Evolutionary conservation across 73 alveolate species (phyloP).

Genomic region (Diophrys sp.): DNA sequence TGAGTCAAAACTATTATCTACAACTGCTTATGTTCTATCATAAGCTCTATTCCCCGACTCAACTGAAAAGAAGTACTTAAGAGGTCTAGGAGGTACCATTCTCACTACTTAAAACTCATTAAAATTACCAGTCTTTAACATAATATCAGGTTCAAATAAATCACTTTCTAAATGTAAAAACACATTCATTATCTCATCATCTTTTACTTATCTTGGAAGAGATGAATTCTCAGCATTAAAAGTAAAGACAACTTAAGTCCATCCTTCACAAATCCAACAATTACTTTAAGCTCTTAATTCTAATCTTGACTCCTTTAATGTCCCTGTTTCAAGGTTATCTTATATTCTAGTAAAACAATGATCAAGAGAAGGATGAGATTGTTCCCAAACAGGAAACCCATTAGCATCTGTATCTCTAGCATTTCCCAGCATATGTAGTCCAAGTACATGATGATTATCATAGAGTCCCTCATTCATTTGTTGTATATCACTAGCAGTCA

Average conservation of each 20-base stretch:
- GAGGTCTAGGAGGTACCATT: conserved; percentile 64
- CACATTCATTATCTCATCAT: conserved; percentile 34
- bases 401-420: conserved; percentile 41
- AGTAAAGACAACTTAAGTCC: conserved; percentile 60
- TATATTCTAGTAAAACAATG: conserved; percentile 6
- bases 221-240: conserved; percentile 52
- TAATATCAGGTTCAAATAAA: conserved; percentile 32
- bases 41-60: conserved; percentile 7
- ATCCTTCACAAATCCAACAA: conserved; percentile 91
- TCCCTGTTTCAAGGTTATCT: neutral
- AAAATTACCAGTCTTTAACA: conserved; percentile 3
- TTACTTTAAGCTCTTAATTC: conserved; percentile 26
- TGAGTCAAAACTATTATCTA: neutral
- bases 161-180: conserved; percentile 50
- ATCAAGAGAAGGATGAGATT: neutral
- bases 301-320: neutral
- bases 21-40: neutral
- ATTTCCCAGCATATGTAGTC: conserved; percentile 88
- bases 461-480: conserved; percentile 70
- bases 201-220: conserved; percentile 13
- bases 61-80: conserved; percentile 37
- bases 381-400: conserved; percentile 36
- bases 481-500: conserved; percentile 29
- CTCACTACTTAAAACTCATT: conserved; percentile 10
- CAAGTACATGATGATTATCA: conserved; percentile 79